These are phyloP conservation scores for Begonia peltatifolia DNA, from an alignment of 306 rosid species.

Conservation along the genomic window DNA sequence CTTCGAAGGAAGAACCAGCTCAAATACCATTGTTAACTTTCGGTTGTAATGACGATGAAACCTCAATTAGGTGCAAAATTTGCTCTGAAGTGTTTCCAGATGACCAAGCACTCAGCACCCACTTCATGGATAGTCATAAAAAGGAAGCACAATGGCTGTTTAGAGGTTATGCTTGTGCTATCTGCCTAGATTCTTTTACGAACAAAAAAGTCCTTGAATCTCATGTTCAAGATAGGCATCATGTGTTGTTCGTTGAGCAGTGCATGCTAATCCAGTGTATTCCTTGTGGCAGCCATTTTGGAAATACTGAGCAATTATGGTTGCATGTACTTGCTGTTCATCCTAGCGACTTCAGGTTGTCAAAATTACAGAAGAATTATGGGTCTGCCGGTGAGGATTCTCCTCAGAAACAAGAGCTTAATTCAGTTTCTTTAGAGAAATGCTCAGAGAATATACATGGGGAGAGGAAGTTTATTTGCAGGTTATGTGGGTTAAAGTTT, in stretches of 20 bases:
- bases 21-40: constrained; percentile 29
- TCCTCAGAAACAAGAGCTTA: constrained; percentile 38
- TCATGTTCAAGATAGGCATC: constrained; percentile 99
- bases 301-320: constrained; percentile 77
- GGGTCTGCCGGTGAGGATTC: constrained; percentile 38
- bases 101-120: constrained; percentile 68
- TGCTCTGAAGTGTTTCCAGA: constrained; percentile 57
- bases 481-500: constrained; percentile 94
- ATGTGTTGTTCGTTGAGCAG: constrained; percentile 81
- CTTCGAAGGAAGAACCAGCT: constrained; percentile 39
- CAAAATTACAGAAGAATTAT: constrained; percentile 36
- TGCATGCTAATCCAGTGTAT: constrained; percentile 97
- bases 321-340: constrained; percentile 71
- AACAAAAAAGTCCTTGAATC: constrained; percentile 72
- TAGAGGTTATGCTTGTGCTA: constrained; percentile 93
- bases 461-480: constrained; percentile 60
- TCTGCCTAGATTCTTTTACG: constrained; percentile 92
- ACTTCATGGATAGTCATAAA: constrained; percentile 91
- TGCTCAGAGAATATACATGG: constrained; percentile 38
- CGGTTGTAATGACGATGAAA: constrained; percentile 31
- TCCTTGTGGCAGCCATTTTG: constrained; percentile 91
- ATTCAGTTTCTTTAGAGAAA: constrained; percentile 40
- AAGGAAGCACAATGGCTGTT: constrained; percentile 99
- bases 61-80: constrained; percentile 59
- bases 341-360: constrained; percentile 47